Base-by-base conservation (phyloP, 2,329 filamentous ascomycete species). In the Cadophora malorum region DNA sequence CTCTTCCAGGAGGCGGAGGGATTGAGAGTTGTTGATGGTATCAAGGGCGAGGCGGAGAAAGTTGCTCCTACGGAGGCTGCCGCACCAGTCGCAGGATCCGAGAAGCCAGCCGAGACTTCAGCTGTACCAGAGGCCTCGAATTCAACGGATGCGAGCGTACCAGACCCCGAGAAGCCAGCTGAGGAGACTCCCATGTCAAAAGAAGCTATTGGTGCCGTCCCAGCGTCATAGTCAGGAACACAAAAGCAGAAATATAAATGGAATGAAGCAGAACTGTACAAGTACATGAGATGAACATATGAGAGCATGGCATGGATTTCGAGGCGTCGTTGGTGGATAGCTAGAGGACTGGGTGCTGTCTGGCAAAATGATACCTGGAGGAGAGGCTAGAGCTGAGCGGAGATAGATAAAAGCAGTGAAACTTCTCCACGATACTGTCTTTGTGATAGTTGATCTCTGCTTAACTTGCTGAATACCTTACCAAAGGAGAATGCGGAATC, bases 1-100 rank as follows among this genome's bases (percentile, higher is more conserved):
- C 63, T 76, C 45, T 67, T 71, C 10, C 59, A 70, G 41, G 69
- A 77, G 64, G 74, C 75, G 3, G 72, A 75, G 28, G 76, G 74
- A 33, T 64, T 78, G 67, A 74, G 70, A 45, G 76, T 78, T 19
- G 75, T 78, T 28, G 71, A 72, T 64, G 76, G 74, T 2, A 75
- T 76, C 56, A 73, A 72, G 52, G 72, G 70, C 12, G 74, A 76
- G 64, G 59, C 70, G 23, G 69, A 72, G 60, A 63, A 65, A 53
- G 31, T 61, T n/a, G 45, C 53, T 33, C 21, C 49, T 25, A 23
- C 19, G 45, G 66, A 65, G n/a, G 45, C 9, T 14, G 28, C 49
- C 5, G 35, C 45, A 50, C 25, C 59, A 21, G 64, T 61, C 7
- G 23, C 63, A 45, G 66, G 68, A 19, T 16, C 35, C 10, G 49